Percentiles rank a stretch among this genome's conserved stretches.
phyloP scores from a whole-genome alignment of 2,329 filamentous ascomycete species.

The Aspergillus alliaceus region DNA sequence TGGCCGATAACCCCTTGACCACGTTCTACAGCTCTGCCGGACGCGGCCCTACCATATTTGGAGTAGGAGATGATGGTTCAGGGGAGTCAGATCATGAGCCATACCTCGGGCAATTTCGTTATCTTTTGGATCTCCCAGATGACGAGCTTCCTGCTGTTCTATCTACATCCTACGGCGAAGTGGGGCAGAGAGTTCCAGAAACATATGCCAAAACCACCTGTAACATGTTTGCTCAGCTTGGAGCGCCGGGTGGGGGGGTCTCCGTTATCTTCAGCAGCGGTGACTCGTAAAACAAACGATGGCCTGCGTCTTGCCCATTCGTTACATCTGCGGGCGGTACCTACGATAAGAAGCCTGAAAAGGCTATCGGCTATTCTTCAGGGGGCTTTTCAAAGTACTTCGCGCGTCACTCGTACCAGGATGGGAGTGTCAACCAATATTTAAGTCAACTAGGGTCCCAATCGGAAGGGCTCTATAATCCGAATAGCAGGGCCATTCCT shows the following conservation, averaged over 20 bases:
- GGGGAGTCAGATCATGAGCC: conserved; percentile 61
- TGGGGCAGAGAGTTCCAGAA: conserved; percentile 62
- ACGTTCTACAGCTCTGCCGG: conserved; percentile 63
- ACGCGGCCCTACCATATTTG: conserved; percentile 51
- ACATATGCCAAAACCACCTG: conserved; percentile 63
- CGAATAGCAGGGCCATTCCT: conserved; percentile 59
- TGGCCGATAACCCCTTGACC: conserved; percentile 57
- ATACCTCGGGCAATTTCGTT: conserved; percentile 63
- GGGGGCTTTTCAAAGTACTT: conserved; percentile 52
- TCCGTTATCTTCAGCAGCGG: conserved; percentile 66
- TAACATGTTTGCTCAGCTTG: conserved; percentile 63
- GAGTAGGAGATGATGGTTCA: conserved; percentile 42
- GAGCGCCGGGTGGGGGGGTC: conserved; percentile 65
- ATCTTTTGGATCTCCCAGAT: conserved; percentile 57
- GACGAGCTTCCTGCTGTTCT: conserved; percentile 62
- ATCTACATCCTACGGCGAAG: conserved; percentile 69
- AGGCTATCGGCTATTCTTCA: conserved; percentile 54
- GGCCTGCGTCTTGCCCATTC: conserved; percentile 62
- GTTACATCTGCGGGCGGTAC: conserved; percentile 65
- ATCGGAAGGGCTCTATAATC: conserved; percentile 50
- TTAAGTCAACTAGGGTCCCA: conserved; percentile 41
- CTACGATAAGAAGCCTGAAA: conserved; percentile 53
- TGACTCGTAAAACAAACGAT: conserved; percentile 60
- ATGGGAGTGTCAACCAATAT: conserved; percentile 46
- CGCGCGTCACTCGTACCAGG: conserved; percentile 49